phyloP scores from a whole-genome alignment of 306 rosid genomes.

The Hylodesmum podocarpum region DNA sequence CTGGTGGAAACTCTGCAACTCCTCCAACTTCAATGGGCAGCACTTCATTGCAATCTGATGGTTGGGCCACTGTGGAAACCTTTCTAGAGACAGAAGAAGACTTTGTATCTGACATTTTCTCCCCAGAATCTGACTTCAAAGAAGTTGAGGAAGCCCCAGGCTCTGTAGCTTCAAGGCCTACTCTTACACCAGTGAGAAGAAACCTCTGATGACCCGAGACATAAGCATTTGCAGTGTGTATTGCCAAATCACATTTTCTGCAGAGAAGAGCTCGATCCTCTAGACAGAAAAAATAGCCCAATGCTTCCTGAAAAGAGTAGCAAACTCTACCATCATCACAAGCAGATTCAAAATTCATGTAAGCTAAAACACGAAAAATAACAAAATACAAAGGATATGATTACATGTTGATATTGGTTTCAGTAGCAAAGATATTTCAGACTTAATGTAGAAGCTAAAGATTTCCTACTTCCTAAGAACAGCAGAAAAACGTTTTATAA shows the following conservation, averaged over 20 bases:
- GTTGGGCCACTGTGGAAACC: slow-evolving; percentile 38
- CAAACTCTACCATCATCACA: slow-evolving; percentile 30
- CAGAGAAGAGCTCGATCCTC: slow-evolving; percentile 92
- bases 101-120: slow-evolving; percentile 45
- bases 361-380: background rate
- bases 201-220: slow-evolving; percentile 68
- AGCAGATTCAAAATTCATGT: slow-evolving; percentile 16
- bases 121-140: slow-evolving; percentile 45
- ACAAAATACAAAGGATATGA: background rate
- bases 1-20: slow-evolving; percentile 43
- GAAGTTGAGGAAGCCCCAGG: slow-evolving; percentile 51
- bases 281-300: slow-evolving; percentile 85
- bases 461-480: background rate
- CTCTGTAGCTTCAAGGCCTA: slow-evolving; percentile 55
- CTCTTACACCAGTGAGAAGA: slow-evolving; percentile 73
- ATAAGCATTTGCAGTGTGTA: slow-evolving; percentile 58
- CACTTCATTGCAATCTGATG: slow-evolving; percentile 42
- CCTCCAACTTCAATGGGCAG: slow-evolving; percentile 45
- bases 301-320: slow-evolving; percentile 57
- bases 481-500: background rate
- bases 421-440: background rate
- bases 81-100: slow-evolving; percentile 36
- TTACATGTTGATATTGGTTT: background rate
- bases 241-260: slow-evolving; percentile 76
- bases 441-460: background rate